Evolutionary conservation across 2,329 filamentous ascomycete species (phyloP).

Genomic region (Coniochaeta hoffmannii): DNA sequence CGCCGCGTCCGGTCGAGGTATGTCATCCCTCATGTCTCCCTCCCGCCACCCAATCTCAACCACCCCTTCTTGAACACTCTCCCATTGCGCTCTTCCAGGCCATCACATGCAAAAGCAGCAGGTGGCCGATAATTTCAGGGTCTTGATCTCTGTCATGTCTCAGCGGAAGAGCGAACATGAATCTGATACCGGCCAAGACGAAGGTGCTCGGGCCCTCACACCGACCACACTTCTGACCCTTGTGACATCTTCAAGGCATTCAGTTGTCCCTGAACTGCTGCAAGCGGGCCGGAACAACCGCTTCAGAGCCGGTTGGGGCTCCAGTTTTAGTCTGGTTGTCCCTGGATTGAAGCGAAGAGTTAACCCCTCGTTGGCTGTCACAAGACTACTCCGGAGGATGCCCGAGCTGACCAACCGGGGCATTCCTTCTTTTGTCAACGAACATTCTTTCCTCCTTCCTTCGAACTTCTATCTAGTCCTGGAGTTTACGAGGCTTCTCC

Average conservation of each 20-base stretch:
- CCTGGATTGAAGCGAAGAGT: background rate
- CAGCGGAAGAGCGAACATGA: background rate
- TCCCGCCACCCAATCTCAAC: background rate
- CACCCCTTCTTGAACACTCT: background rate
- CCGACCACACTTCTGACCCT: background rate
- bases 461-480: background rate
- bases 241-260: background rate
- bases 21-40: background rate
- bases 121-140: background rate
- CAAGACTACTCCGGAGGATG: background rate
- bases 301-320: background rate
- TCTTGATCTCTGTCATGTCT: background rate
- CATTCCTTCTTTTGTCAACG: background rate
- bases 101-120: background rate
- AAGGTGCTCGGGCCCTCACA: background rate
- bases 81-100: background rate
- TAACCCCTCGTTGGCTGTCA: background rate
- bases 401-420: background rate
- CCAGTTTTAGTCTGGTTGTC: background rate
- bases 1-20: too few relatives aligned
- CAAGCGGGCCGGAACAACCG: background rate
- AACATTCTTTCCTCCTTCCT: background rate
- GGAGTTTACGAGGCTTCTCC: too few relatives aligned
- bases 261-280: background rate
- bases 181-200: background rate